Evolutionary conservation across 2,329 filamentous ascomycete species (phyloP).

Genomic region (Colletotrichum shisoi): DNA sequence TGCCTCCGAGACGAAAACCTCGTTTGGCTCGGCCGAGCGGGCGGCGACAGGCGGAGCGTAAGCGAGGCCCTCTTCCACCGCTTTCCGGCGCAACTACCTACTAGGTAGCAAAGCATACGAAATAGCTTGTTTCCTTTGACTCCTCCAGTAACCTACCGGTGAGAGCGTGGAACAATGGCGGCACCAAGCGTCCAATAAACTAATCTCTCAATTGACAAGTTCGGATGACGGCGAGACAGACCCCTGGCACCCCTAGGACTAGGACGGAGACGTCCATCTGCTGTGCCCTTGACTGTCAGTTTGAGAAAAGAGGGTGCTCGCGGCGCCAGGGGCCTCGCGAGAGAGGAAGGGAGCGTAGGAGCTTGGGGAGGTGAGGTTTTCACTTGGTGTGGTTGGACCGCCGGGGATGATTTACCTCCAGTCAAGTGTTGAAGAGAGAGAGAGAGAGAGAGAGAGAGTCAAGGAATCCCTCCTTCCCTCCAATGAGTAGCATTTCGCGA

Average conservation of each 20-base stretch:
- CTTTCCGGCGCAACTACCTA: neutral
- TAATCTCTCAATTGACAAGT: slow-evolving; percentile 24
- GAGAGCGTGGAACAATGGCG: slow-evolving; percentile 9
- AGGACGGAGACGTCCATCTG: neutral
- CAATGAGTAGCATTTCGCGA: neutral
- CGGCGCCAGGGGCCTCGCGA: neutral
- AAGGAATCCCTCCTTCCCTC: neutral
- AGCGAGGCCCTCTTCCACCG: neutral
- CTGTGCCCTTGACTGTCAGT: slow-evolving; percentile 14
- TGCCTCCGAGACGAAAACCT: neutral
- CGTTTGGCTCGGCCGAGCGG: slow-evolving; percentile 11
- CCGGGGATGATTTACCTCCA: neutral
- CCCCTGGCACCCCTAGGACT: neutral
- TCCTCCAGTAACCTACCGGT: neutral
- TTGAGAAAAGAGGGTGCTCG: slow-evolving; percentile 23
- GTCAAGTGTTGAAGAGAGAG: slow-evolving; percentile 11
- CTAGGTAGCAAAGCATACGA: slow-evolving; percentile 1
- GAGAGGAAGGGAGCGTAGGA: neutral
- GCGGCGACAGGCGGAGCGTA: neutral
- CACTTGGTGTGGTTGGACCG: slow-evolving; percentile 11
- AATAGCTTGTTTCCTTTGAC: neutral
- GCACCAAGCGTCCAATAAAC: slow-evolving; percentile 34
- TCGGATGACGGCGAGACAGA: slow-evolving; percentile 29
- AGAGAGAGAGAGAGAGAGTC: neutral
- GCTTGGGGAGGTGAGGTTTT: neutral